phyloP scores from a whole-genome alignment of 192 early-diverging fungal species.

The Coemansia sp. region DNA sequence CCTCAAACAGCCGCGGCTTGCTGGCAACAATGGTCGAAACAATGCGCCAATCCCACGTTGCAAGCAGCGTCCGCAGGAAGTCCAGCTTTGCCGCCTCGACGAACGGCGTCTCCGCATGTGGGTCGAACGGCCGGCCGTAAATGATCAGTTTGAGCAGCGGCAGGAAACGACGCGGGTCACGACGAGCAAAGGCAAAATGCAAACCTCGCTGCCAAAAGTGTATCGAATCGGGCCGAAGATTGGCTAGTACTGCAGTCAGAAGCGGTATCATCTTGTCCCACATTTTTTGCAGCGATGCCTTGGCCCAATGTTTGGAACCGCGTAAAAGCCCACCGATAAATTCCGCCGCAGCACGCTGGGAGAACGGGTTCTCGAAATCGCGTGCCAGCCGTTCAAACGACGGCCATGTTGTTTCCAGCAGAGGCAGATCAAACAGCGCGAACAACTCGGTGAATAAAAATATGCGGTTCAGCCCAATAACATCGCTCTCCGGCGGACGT shows the following conservation, averaged over 20 bases:
- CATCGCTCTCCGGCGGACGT: slow-evolving; percentile 61
- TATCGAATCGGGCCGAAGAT: slow-evolving; percentile 71
- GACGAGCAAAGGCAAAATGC: slow-evolving; percentile 59
- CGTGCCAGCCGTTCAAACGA: slow-evolving; percentile 56
- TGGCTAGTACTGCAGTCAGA: slow-evolving; percentile 60
- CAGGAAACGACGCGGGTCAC: slow-evolving; percentile 79
- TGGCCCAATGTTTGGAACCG: slow-evolving; percentile 86
- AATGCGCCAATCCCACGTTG: slow-evolving; percentile 72
- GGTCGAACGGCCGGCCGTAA: slow-evolving; percentile 62
- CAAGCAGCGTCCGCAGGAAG: slow-evolving; percentile 62
- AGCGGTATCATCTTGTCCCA: slow-evolving; percentile 74
- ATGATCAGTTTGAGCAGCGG: slow-evolving; percentile 74
- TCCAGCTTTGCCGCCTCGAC: slow-evolving; percentile 79
- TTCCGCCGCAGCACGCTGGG: slow-evolving; percentile 82
- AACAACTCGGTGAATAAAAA: slow-evolving; percentile 71
- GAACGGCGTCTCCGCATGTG: slow-evolving; percentile 79
- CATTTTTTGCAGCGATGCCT: slow-evolving; percentile 48
- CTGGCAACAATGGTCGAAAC: slow-evolving; percentile 37
- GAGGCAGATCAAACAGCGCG: slow-evolving; percentile 63
- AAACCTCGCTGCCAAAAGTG: slow-evolving; percentile 75
- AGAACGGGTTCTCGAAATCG: slow-evolving; percentile 65
- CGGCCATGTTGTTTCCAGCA: slow-evolving; percentile 59
- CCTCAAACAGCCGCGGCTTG: slow-evolving; percentile 36
- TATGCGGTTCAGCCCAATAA: slow-evolving; percentile 63
- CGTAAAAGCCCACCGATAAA: slow-evolving; percentile 77